Base-by-base conservation (phyloP, 2,329 filamentous ascomycete genomes). In the Apiospora sp. region DNA sequence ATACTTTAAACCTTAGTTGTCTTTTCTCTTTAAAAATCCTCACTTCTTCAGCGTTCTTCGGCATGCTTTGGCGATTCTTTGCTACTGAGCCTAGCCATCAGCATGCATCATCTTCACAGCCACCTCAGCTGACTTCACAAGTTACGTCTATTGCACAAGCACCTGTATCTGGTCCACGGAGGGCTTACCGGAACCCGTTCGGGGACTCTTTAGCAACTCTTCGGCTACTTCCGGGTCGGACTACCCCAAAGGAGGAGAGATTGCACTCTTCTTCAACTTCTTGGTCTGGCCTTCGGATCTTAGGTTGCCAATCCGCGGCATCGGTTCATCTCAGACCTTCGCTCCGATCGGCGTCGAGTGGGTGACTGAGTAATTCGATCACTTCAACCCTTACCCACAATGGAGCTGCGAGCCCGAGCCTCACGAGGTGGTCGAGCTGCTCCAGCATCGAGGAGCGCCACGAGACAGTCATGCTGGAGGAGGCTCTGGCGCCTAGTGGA, bases 401-500 rank as follows among this genome's bases (percentile, higher is more conserved):
- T 80, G 78, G 77, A 73, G 73, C 3, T n/a, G 74, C 12, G 67
- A 76, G 70, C 78, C 78, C 8, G 75, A 73, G 4, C 68, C 76
- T 41, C 70, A 75, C 41, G 75, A 76, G 10, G 75, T 81, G 41
- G 48, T 76, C 34, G 49, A 71, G n/a, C 76, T 76, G 0, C 76
- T 80, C n/a, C 67, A 75, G 68, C 22, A 64, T 30, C 2, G 27
- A 30, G 27, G 27, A 30, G 27, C 27, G 27, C 27, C 27, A 30
- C 27, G 27, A 30, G 27, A 30, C 2, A 30, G 27, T 30, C 27
- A 30, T 30, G 27, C 4, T 2, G 4, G 27, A 30, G 27, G 27
- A 30, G 27, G 4, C 27, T 4, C 27, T 30, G 27, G 27, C 4
- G 27, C 27, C 27, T 4, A 30, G 27, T 30, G 27, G 27, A 2